These are phyloP conservation scores for Plenodomus biglobosus DNA, from an alignment of 2,329 filamentous ascomycete genomes.

Conservation along the genomic window DNA sequence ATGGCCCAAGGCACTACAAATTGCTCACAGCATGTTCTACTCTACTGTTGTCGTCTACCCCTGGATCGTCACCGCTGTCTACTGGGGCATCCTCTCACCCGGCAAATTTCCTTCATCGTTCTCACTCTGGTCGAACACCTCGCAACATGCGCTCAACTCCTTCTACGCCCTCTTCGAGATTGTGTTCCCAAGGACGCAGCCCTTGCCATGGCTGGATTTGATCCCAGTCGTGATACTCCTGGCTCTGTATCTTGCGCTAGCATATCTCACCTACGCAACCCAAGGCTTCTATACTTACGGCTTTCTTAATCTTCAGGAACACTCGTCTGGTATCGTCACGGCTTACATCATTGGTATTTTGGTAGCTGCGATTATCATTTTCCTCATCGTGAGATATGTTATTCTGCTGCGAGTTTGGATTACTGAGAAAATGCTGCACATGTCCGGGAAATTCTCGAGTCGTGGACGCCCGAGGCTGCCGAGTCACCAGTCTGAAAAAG, in stretches of 20 bases:
- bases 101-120: conserved; percentile 40
- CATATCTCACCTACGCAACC: conserved; percentile 70
- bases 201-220: conserved; percentile 66
- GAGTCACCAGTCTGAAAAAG: conserved; percentile 22
- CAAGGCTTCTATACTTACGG: conserved; percentile 74
- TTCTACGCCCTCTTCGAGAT: conserved; percentile 76
- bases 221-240: conserved; percentile 69
- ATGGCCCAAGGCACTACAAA: conserved; percentile 44
- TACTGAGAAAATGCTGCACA: conserved; percentile 50
- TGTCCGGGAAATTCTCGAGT: conserved; percentile 41
- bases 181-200: conserved; percentile 64
- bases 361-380: conserved; percentile 44
- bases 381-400: conserved; percentile 46
- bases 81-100: conserved; percentile 46
- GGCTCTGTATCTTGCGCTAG: conserved; percentile 69
- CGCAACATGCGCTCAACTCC: conserved; percentile 74
- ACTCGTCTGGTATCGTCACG: conserved; percentile 59
- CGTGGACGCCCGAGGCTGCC: conserved; percentile 6
- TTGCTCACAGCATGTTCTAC: conserved; percentile 47
- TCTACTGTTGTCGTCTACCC: conserved; percentile 48
- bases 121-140: conserved; percentile 61
- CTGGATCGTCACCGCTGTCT: conserved; percentile 50
- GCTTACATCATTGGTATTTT: conserved; percentile 61
- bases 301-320: conserved; percentile 65
- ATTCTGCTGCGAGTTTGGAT: conserved; percentile 45